These are phyloP conservation scores for Erodium maritimum DNA, from an alignment of 345 rosid genomes.

Conservation along the genomic window DNA sequence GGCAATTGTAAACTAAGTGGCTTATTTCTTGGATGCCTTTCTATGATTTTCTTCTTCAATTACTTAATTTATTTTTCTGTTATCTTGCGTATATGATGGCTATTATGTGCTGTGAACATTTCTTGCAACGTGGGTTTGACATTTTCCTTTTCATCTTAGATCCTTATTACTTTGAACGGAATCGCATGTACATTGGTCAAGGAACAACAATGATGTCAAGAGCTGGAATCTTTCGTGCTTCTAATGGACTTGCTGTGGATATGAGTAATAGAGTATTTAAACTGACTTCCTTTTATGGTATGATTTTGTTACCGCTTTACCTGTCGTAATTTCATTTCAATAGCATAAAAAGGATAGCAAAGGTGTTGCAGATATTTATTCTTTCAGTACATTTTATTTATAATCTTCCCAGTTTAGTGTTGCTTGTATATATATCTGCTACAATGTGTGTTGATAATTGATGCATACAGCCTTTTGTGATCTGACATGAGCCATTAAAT, in stretches of 20 bases:
- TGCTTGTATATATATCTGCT: too few species aligned
- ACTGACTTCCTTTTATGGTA: conserved; percentile 81
- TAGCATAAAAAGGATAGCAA: too few species aligned
- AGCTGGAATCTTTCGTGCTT: conserved; percentile 82
- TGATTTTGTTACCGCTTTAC: conserved; percentile 8
- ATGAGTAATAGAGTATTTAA: conserved; percentile 62
- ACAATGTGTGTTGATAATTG: too few species aligned
- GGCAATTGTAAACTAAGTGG: neutral
- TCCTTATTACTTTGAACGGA: conserved; percentile 61
- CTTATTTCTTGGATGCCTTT: neutral
- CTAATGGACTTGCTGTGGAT: conserved; percentile 75
- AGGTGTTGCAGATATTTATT: too few species aligned
- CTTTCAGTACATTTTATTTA: too few species aligned
- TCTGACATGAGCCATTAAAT: too few species aligned
- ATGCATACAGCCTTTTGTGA: too few species aligned
- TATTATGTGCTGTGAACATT: conserved; percentile 1
- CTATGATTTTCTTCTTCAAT: too few species aligned
- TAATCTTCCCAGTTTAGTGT: too few species aligned
- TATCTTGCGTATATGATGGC: neutral
- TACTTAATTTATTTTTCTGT: neutral
- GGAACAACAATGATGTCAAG: conserved; percentile 83
- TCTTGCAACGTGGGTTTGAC: conserved; percentile 14
- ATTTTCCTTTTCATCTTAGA: conserved; percentile 34
- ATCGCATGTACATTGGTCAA: conserved; percentile 83
- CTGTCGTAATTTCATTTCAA: neutral